A percentile compares a stretch with the other conserved stretches of the same genome.
Evolutionary conservation across 108 stramenopile species (phyloP).

Genomic region (Nitzschia putrida): DNA sequence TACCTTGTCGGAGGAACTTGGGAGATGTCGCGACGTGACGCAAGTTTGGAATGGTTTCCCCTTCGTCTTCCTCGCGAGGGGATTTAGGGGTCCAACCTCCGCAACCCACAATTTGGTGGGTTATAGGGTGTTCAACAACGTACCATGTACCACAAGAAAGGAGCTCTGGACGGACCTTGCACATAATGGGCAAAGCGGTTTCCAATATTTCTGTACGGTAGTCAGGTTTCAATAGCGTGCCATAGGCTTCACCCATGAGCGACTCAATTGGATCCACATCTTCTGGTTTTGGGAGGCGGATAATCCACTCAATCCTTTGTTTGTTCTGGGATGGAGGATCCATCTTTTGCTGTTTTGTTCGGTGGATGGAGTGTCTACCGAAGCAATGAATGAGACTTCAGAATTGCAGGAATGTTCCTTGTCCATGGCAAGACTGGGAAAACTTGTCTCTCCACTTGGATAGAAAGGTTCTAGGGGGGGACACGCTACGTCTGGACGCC

Average conservation of each 20-base stretch:
- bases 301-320: conserved; percentile 28
- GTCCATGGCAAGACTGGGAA: too few relatives aligned
- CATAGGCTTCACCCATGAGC: conserved; percentile 13
- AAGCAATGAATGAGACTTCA: too few relatives aligned
- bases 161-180: conserved; percentile 13
- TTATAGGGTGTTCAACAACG: conserved; percentile 23
- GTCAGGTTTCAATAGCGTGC: conserved; percentile 7
- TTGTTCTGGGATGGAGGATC: too few relatives aligned
- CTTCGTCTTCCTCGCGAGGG: not conserved
- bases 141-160: conserved; percentile 40
- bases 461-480: too few relatives aligned
- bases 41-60: conserved; percentile 8
- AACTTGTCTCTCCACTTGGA: too few relatives aligned
- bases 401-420: too few relatives aligned
- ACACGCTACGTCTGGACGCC: too few relatives aligned
- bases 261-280: conserved; percentile 10
- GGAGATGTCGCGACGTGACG: conserved; percentile 16
- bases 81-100: conserved; percentile 34
- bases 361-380: too few relatives aligned
- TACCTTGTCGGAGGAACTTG: not conserved
- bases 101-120: conserved; percentile 19
- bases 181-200: conserved; percentile 20
- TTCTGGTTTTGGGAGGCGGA: conserved; percentile 21
- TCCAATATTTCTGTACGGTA: conserved; percentile 17
- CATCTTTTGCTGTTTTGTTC: too few relatives aligned